Evolutionary conservation across 2,329 filamentous ascomycete species (phyloP).

Genomic region (Aureobasidium sp.): DNA sequence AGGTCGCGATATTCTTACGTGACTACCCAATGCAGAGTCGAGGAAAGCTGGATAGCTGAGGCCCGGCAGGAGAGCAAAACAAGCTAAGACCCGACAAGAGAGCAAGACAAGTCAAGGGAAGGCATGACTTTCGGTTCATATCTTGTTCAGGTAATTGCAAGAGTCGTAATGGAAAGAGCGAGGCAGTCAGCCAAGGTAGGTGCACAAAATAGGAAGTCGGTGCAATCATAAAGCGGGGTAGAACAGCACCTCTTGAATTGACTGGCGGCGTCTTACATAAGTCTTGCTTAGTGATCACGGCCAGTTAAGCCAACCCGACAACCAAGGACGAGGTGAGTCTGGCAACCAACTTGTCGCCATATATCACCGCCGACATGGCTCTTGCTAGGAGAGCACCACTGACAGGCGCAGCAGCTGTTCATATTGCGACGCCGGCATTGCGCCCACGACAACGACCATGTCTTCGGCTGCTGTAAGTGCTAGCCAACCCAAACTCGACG

Average conservation of each 20-base stretch:
- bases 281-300: slow-evolving; percentile 13
- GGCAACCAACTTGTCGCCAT: neutral
- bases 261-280: slow-evolving; percentile 9
- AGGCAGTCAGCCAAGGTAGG: neutral
- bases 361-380: slow-evolving; percentile 1
- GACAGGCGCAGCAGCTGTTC: neutral
- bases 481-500: too few species aligned
- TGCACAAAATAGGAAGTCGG: neutral
- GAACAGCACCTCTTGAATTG: neutral
- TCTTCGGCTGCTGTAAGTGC: slow-evolving; percentile 14
- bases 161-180: neutral
- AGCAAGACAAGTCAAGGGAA: neutral
- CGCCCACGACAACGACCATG: slow-evolving; percentile 1
- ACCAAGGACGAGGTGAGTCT: slow-evolving; percentile 6
- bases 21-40: neutral
- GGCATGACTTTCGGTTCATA: neutral
- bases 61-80: neutral
- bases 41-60: neutral
- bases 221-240: neutral
- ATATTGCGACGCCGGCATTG: neutral
- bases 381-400: neutral
- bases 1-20: neutral
- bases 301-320: slow-evolving; percentile 9
- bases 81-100: neutral
- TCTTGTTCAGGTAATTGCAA: neutral